Evolutionary conservation across 1,284 basidiomycete genomes (phyloP).

Genomic region (Ustilago lituana): DNA sequence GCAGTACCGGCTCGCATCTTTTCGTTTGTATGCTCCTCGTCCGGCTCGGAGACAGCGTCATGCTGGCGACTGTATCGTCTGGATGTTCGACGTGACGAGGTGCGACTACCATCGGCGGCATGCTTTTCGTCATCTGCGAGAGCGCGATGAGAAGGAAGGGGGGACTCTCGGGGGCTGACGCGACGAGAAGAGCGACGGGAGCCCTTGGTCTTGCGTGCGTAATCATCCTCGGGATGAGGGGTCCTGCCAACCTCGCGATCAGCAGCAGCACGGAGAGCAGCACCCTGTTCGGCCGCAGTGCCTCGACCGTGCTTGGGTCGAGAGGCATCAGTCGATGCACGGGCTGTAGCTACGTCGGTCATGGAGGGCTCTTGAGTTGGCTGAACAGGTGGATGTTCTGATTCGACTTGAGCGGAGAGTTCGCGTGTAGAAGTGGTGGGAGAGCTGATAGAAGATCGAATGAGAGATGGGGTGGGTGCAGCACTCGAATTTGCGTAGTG

Average conservation of each 20-base stretch:
- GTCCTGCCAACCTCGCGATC: slow-evolving; percentile 24
- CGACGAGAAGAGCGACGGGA: slow-evolving; percentile 34
- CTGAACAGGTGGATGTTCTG: background rate
- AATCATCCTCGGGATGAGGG: background rate
- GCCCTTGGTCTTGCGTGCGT: slow-evolving; percentile 8
- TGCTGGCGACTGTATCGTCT: slow-evolving; percentile 4
- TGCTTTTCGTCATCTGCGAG: slow-evolving; percentile 12
- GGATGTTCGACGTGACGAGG: slow-evolving; percentile 21
- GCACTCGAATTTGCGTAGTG: slow-evolving; percentile 7
- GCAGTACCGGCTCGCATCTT: slow-evolving; percentile 19
- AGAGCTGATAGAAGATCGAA: slow-evolving; percentile 24
- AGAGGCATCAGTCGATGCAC: no score
- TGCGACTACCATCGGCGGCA: slow-evolving; percentile 1
- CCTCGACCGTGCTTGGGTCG: slow-evolving; percentile 39
- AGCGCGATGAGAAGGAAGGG: slow-evolving; percentile 11
- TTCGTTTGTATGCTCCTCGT: slow-evolving; percentile 2
- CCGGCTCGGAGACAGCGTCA: background rate
- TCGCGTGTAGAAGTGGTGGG: slow-evolving; percentile 13
- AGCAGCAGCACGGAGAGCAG: slow-evolving; percentile 40
- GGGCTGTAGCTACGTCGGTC: slow-evolving; percentile 11
- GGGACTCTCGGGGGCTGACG: slow-evolving; percentile 11
- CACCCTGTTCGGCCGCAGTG: slow-evolving; percentile 51
- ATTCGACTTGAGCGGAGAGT: background rate
- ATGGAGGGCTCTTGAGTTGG: slow-evolving; percentile 4
- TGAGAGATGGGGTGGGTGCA: slow-evolving; percentile 32